phyloP scores from a whole-genome alignment of 2,329 filamentous ascomycete species.

The Calonectria henricotiae region DNA sequence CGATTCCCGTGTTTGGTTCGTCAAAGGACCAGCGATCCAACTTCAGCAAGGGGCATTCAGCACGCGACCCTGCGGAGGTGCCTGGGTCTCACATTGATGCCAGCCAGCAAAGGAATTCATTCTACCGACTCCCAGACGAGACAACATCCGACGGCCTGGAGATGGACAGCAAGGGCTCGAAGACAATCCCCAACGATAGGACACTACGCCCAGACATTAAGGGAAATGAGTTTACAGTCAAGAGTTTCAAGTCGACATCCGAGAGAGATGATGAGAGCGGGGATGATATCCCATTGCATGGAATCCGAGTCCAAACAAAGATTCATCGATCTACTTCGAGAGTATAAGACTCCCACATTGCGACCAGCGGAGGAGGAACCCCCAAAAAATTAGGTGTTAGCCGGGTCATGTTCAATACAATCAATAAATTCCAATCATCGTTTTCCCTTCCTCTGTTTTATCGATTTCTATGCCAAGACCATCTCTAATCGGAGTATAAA shows the following conservation, averaged over 20 bases:
- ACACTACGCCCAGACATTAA: constrained; percentile 56
- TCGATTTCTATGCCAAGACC: not conserved
- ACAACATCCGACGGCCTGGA: constrained; percentile 51
- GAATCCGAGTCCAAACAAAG: constrained; percentile 60
- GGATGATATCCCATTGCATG: constrained; percentile 60
- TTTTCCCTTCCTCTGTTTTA: not conserved
- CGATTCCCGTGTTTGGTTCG: constrained; percentile 48
- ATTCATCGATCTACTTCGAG: constrained; percentile 54
- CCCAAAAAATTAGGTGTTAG: not conserved
- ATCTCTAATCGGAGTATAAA: not conserved
- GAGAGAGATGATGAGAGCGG: constrained; percentile 52
- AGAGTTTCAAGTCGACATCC: constrained; percentile 52
- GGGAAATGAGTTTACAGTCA: constrained; percentile 55
- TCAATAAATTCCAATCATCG: not conserved
- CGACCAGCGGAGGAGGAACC: not conserved
- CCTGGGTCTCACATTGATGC: constrained; percentile 40
- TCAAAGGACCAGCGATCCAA: constrained; percentile 48
- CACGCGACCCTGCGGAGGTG: constrained; percentile 19
- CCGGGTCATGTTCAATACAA: not conserved
- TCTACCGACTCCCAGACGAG: constrained; percentile 57
- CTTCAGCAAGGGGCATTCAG: constrained; percentile 41
- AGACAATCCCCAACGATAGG: not conserved
- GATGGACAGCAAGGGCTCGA: constrained; percentile 31
- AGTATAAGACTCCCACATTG: not conserved
- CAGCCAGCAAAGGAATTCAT: constrained; percentile 44